These are phyloP conservation scores for Hirschioporus abietinus DNA, from an alignment of 768 basidiomycete species.

Conservation along the genomic window DNA sequence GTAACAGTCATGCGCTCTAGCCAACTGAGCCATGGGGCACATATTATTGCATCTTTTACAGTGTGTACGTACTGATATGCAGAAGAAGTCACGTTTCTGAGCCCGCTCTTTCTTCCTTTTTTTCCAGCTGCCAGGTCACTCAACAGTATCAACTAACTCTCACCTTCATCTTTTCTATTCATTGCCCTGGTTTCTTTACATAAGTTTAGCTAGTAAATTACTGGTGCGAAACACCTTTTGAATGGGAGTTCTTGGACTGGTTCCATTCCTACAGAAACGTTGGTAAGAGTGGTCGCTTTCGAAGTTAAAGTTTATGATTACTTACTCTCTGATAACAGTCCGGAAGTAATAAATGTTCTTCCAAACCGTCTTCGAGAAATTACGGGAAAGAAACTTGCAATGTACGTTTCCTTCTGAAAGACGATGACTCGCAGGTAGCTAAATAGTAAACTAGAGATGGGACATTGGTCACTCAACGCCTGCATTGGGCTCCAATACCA, in stretches of 20 bases:
- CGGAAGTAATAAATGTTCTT: conserved; percentile 55
- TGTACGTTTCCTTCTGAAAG: conserved; percentile 42
- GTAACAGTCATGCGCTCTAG: conserved; percentile 6
- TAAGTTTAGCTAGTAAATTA: too few species aligned
- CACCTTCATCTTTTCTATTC: background rate
- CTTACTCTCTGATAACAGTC: conserved; percentile 33
- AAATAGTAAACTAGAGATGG: conserved; percentile 53
- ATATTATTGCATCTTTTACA: background rate
- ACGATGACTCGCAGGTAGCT: conserved; percentile 10
- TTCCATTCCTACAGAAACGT: conserved; percentile 63
- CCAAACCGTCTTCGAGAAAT: conserved; percentile 60
- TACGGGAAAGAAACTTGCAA: conserved; percentile 63
- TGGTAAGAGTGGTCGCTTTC: conserved; percentile 37
- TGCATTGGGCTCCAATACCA: conserved; percentile 65
- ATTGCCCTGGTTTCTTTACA: too few species aligned
- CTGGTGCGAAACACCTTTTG: too few species aligned
- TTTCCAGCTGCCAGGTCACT: too few species aligned
- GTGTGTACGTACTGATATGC: too few species aligned
- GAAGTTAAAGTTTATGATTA: background rate
- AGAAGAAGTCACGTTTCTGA: too few species aligned
- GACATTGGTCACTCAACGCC: conserved; percentile 77
- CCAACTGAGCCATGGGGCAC: conserved; percentile 7
- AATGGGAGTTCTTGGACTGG: conserved; percentile 72
- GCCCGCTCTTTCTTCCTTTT: too few species aligned
- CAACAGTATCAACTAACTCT: too few species aligned